Evolutionary conservation across 2,329 filamentous ascomycete genomes (phyloP).

Genomic region (Verticillium isaacii): DNA sequence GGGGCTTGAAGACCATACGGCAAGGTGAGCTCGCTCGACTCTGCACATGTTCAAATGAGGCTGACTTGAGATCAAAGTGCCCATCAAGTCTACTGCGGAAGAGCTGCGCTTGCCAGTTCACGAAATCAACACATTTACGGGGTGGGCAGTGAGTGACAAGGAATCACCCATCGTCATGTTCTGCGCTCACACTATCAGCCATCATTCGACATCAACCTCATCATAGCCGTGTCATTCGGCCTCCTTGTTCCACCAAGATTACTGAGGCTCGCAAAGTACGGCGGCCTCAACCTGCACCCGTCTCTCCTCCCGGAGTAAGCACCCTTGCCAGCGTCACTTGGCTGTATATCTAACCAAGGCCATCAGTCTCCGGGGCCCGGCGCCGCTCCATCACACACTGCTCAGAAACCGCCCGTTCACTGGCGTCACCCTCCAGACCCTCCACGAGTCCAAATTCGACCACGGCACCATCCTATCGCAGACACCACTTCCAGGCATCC

Average conservation of each 20-base stretch:
- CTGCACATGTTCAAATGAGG: background rate
- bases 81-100: constrained; percentile 63
- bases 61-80: constrained; percentile 47
- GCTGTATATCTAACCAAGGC: constrained; percentile 2
- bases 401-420: constrained; percentile 56
- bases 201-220: constrained; percentile 62
- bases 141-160: constrained; percentile 61
- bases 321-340: background rate
- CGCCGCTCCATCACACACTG: constrained; percentile 82
- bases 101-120: constrained; percentile 64
- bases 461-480: constrained; percentile 72
- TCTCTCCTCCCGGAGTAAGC: constrained; percentile 79
- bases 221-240: constrained; percentile 92
- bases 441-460: constrained; percentile 74
- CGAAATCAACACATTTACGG: constrained; percentile 74
- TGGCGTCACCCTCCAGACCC: constrained; percentile 82
- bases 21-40: constrained; percentile 45
- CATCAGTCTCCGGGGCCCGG: constrained; percentile 70
- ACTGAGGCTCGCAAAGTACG: constrained; percentile 66
- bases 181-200: constrained; percentile 24
- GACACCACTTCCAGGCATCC: constrained; percentile 54
- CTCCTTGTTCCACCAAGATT: constrained; percentile 79
- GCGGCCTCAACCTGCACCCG: constrained; percentile 89
- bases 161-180: background rate
- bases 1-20: constrained; percentile 64